Evolutionary conservation across 148 eudicot genomes (phyloP).

Genomic region (Rhododendron williamsianum): DNA sequence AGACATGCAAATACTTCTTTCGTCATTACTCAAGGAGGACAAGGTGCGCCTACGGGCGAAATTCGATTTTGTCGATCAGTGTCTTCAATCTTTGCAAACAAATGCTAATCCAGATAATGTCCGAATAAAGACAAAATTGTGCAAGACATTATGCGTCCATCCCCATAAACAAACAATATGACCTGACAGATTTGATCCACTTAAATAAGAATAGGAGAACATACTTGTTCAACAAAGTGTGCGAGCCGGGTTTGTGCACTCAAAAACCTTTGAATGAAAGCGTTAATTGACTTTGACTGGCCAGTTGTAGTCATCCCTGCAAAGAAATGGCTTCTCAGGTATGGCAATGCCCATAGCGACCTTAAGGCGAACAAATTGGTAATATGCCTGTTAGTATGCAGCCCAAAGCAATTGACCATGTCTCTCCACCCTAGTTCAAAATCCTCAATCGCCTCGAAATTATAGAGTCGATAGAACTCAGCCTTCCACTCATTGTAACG

Average conservation of each 20-base stretch:
- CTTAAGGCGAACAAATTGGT: conserved; percentile 61
- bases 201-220: conserved; percentile 19
- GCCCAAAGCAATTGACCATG: conserved; percentile 67
- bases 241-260: conserved; percentile 85
- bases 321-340: conserved; percentile 76
- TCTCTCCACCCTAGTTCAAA: conserved; percentile 89
- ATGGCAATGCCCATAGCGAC: conserved; percentile 81
- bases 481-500: conserved; percentile 92
- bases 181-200: background rate
- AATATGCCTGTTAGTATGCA: conserved; percentile 75
- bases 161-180: background rate
- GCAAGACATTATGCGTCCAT: background rate
- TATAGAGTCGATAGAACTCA: conserved; percentile 81
- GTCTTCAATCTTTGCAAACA: background rate
- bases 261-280: conserved; percentile 84
- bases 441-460: conserved; percentile 70
- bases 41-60: background rate
- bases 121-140: background rate
- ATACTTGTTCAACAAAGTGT: conserved; percentile 89
- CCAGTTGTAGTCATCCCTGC: conserved; percentile 74
- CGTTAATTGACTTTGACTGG: conserved; percentile 77
- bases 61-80: background rate
- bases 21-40: background rate
- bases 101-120: background rate
- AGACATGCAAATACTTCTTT: background rate